A percentile compares a stretch with the other conserved stretches of the same genome.
phyloP scores from a whole-genome alignment of 1,284 basidiomycete genomes.

The Irpex rosettiformis region DNA sequence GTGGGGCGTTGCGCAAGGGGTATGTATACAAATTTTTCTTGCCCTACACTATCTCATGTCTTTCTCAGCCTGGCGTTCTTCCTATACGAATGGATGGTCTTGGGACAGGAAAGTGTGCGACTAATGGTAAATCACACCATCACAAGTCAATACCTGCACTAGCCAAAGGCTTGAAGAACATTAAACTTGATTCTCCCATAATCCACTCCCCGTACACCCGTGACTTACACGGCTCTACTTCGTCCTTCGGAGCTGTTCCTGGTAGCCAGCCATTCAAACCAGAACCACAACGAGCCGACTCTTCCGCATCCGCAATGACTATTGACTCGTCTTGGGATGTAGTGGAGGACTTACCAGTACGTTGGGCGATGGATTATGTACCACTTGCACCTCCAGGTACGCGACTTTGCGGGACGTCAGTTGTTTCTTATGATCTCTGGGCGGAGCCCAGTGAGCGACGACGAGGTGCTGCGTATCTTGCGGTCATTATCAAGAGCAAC shows the following conservation, averaged over 20 bases:
- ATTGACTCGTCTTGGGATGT: slow-evolving; percentile 66
- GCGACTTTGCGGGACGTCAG: slow-evolving; percentile 53
- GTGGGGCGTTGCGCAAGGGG: slow-evolving; percentile 67
- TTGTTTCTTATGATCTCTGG: slow-evolving; percentile 67
- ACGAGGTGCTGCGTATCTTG: slow-evolving; percentile 61
- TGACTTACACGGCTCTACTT: slow-evolving; percentile 9
- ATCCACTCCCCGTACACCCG: slow-evolving; percentile 23
- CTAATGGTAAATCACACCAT: slow-evolving; percentile 41
- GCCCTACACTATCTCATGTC: background rate
- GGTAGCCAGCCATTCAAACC: slow-evolving; percentile 11
- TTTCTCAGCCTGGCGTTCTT: slow-evolving; percentile 38
- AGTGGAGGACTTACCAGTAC: slow-evolving; percentile 69
- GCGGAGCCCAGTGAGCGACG: slow-evolving; percentile 45
- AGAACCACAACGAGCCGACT: slow-evolving; percentile 13
- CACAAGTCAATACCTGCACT: slow-evolving; percentile 51
- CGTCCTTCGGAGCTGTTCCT: background rate
- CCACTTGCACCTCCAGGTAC: slow-evolving; percentile 65
- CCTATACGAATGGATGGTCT: slow-evolving; percentile 58
- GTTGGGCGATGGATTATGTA: slow-evolving; percentile 80
- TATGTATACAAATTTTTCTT: slow-evolving; percentile 25
- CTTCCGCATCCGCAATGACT: slow-evolving; percentile 27
- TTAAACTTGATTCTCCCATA: slow-evolving; percentile 45
- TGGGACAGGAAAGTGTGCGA: slow-evolving; percentile 46
- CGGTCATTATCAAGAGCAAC: slow-evolving; percentile 69
- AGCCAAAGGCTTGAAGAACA: slow-evolving; percentile 55